These are phyloP conservation scores for Diaporthe vaccinii DNA, from an alignment of 2,329 filamentous ascomycete genomes.

Conservation along the genomic window DNA sequence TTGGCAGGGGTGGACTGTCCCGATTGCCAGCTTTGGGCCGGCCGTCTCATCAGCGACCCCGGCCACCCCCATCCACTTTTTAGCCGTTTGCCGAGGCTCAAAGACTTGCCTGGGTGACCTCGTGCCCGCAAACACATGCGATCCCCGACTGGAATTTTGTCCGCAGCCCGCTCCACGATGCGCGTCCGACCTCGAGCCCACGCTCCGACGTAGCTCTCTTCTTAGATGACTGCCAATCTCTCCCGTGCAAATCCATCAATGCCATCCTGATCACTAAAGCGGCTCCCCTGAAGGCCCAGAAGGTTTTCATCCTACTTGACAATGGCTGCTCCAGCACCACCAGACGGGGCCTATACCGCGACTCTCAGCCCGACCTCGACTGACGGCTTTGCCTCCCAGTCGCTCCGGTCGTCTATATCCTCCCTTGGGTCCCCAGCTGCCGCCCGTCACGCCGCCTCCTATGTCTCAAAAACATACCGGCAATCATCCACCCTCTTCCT, in stretches of 20 bases:
- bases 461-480: conserved; percentile 92
- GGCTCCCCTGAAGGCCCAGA: conserved; percentile 11
- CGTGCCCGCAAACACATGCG: conserved; percentile 12
- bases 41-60: conserved; percentile 19
- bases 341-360: conserved; percentile 57
- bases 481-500: conserved; percentile 95
- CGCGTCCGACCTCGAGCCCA: conserved; percentile 3
- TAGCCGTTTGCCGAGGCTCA: conserved; percentile 28
- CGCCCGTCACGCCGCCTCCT: conserved; percentile 73
- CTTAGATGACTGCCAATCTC: conserved; percentile 28
- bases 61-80: conserved; percentile 26
- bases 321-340: conserved; percentile 35
- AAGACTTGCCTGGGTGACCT: conserved; percentile 15
- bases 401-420: conserved; percentile 75
- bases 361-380: conserved; percentile 61
- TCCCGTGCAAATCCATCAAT: conserved; percentile 16
- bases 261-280: conserved; percentile 16
- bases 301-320: neutral
- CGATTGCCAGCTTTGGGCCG: conserved; percentile 9
- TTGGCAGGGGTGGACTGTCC: conserved; percentile 20
- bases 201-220: neutral
- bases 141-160: conserved; percentile 18
- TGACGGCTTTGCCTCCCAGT: conserved; percentile 60
- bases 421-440: conserved; percentile 74
- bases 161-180: conserved; percentile 27